These are phyloP conservation scores for Ceratobasidium sp. DNA, from an alignment of 1,284 basidiomycete species.

Conservation along the genomic window DNA sequence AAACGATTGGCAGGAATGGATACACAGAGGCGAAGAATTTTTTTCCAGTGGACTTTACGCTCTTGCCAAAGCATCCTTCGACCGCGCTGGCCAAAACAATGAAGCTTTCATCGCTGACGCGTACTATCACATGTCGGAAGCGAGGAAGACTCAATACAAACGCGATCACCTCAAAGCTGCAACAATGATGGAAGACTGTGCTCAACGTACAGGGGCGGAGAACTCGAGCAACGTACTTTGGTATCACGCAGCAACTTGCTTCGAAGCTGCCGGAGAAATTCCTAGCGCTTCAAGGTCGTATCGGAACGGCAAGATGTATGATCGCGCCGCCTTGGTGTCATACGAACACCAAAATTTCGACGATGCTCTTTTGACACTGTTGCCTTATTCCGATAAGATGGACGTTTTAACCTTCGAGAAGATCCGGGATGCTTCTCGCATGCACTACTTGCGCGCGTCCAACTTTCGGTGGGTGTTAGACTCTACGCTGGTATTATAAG, in stretches of 20 bases:
- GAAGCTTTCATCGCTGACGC: slow-evolving; percentile 32
- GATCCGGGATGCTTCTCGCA: slow-evolving; percentile 20
- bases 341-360: slow-evolving; percentile 32
- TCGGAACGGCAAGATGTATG: slow-evolving; percentile 30
- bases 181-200: slow-evolving; percentile 21
- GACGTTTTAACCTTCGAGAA: not conserved
- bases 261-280: not conserved
- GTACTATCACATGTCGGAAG: slow-evolving; percentile 34
- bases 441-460: slow-evolving; percentile 28
- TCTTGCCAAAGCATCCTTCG: slow-evolving; percentile 30
- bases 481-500: not conserved
- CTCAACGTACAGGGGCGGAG: not conserved
- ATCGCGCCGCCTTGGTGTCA: slow-evolving; percentile 21
- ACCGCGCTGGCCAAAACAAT: slow-evolving; percentile 28
- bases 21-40: slow-evolving; percentile 26
- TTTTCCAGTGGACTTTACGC: slow-evolving; percentile 38
- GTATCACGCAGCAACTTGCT: slow-evolving; percentile 36
- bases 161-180: not conserved
- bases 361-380: slow-evolving; percentile 1
- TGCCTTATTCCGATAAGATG: slow-evolving; percentile 5
- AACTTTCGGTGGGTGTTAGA: slow-evolving; percentile 25
- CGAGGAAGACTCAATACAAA: slow-evolving; percentile 7
- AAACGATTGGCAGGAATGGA: slow-evolving; percentile 25
- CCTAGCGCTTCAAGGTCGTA: slow-evolving; percentile 18
- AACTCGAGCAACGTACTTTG: slow-evolving; percentile 2